Conservation (phyloP, 331 rosid genomes). For the Quercus phellos region DNA sequence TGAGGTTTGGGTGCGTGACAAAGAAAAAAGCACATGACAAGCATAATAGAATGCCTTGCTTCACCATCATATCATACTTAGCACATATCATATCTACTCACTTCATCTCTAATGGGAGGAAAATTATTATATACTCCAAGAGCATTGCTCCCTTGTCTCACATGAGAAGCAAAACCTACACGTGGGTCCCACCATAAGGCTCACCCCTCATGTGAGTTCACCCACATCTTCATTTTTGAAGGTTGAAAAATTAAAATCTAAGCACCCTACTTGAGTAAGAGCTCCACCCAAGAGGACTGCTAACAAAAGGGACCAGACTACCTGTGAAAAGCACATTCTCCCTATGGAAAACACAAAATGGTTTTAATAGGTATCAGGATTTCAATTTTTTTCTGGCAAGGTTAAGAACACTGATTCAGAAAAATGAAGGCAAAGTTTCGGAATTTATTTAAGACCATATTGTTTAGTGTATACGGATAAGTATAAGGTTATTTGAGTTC, state of each 20-base stretch:
- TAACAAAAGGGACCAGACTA: constrained; percentile 7
- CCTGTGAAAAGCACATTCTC: constrained; percentile 15
- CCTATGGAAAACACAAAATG: background rate
- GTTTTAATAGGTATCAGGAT: background rate
- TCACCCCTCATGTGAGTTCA: background rate
- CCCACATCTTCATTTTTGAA: background rate
- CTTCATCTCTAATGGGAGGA: too few relatives aligned
- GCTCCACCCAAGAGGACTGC: constrained; percentile 21
- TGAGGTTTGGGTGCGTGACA: too few relatives aligned
- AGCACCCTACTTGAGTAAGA: constrained; percentile 25
- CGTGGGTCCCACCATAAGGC: too few relatives aligned
- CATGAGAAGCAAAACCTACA: too few relatives aligned
- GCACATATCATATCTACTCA: too few relatives aligned
- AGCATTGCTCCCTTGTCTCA: too few relatives aligned
- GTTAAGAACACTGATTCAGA: background rate
- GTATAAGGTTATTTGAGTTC: too few relatives aligned
- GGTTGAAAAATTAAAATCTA: constrained; percentile 36
- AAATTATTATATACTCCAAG: too few relatives aligned
- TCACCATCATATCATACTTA: too few relatives aligned
- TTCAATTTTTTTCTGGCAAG: too few relatives aligned
- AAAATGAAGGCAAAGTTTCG: background rate
- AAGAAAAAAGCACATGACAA: too few relatives aligned
- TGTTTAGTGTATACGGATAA: background rate
- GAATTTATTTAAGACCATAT: background rate
- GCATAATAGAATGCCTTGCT: too few relatives aligned